These are phyloP conservation scores for Scopulariopsis brevicaulis DNA, from an alignment of 2,329 filamentous ascomycete genomes.

Conservation along the genomic window DNA sequence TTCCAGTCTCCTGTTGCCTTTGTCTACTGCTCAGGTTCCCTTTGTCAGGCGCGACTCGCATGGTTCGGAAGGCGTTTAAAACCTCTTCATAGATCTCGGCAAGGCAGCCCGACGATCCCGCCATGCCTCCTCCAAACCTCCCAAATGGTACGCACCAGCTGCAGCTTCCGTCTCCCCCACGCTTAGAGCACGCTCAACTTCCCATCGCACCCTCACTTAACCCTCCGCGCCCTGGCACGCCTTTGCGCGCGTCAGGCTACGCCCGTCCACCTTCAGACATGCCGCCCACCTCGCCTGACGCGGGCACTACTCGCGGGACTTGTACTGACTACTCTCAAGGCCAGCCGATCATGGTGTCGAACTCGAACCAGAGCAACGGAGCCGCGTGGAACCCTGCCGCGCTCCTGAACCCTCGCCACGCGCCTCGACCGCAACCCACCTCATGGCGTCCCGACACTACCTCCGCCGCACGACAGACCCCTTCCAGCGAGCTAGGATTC, in stretches of 20 bases:
- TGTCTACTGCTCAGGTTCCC: not conserved
- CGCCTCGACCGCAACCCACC: constrained; percentile 40
- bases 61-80: not conserved
- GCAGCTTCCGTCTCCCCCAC: not conserved
- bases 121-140: constrained; percentile 3
- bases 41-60: not conserved
- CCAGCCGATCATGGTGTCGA: constrained; percentile 1
- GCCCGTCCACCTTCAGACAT: not conserved
- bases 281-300: not conserved
- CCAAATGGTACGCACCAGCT: not conserved
- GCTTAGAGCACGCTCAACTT: not conserved
- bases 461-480: not conserved
- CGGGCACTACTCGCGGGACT: not conserved
- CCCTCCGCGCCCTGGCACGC: not conserved
- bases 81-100: not conserved
- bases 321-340: not conserved
- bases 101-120: not conserved
- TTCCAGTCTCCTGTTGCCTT: not conserved
- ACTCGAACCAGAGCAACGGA: not conserved
- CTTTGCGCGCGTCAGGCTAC: not conserved
- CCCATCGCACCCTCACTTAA: not conserved
- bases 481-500: not conserved
- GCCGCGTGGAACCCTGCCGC: constrained; percentile 27
- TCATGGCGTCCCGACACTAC: constrained; percentile 30
- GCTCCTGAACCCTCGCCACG: constrained; percentile 29